These are phyloP conservation scores for Phellinidium pouzarii DNA, from an alignment of 1,284 basidiomycete genomes.

Conservation along the genomic window DNA sequence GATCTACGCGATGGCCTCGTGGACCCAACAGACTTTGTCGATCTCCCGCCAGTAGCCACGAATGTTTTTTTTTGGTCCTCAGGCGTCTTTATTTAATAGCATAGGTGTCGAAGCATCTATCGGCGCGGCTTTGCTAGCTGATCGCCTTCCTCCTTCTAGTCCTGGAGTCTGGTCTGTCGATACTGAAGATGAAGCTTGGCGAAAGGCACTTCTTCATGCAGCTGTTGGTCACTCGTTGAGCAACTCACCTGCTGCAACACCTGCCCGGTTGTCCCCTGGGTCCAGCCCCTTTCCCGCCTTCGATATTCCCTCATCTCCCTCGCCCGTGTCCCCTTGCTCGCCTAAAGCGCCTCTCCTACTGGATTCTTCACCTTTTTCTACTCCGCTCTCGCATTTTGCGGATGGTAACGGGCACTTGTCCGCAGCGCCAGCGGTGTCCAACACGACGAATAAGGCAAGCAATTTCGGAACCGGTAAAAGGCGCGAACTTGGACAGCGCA, in stretches of 20 bases:
- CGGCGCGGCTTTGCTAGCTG: constrained; percentile 64
- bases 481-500: constrained; percentile 24
- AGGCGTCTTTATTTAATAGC: constrained; percentile 61
- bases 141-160: constrained; percentile 57
- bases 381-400: constrained; percentile 1
- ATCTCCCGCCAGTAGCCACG: constrained; percentile 57
- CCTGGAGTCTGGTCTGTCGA: constrained; percentile 52
- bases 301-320: constrained; percentile 5
- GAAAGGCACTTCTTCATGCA: constrained; percentile 60
- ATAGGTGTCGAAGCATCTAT: constrained; percentile 64
- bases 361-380: constrained; percentile 19
- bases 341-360: constrained; percentile 18
- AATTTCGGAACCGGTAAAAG: constrained; percentile 17
- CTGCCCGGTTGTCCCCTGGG: constrained; percentile 8
- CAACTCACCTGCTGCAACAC: constrained; percentile 32
- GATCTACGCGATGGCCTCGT: constrained; percentile 39
- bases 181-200: constrained; percentile 55
- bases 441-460: constrained; percentile 13
- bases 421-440: constrained; percentile 11
- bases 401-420: constrained; percentile 23
- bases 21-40: constrained; percentile 76
- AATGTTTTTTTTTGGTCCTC: constrained; percentile 66
- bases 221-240: constrained; percentile 70
- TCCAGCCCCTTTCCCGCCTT: constrained; percentile 6
- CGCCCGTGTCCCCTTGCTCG: constrained; percentile 20